Evolutionary conservation across 1,284 basidiomycete species (phyloP).

Genomic region (Uromyces viciae-fabae): DNA sequence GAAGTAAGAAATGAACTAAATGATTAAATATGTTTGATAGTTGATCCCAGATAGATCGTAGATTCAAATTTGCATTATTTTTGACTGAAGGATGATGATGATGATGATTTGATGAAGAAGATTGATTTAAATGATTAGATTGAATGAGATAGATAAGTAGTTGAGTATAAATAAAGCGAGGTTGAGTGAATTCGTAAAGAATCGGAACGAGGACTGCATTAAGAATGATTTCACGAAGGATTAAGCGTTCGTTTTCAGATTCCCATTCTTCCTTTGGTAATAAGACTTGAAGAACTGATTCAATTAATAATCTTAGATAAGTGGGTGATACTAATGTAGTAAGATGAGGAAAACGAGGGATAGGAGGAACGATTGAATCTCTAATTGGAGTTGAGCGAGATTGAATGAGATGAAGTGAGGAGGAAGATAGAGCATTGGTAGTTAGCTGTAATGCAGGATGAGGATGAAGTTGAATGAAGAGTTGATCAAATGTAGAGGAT

Average conservation of each 20-base stretch:
- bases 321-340: constrained; percentile 61
- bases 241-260: constrained; percentile 67
- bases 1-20: constrained; percentile 32
- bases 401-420: no score
- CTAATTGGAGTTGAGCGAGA: no score
- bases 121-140: constrained; percentile 17
- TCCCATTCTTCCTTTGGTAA: constrained; percentile 68
- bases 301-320: constrained; percentile 71
- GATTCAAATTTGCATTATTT: constrained; percentile 49
- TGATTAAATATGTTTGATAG: constrained; percentile 14
- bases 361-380: neutral
- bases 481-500: neutral
- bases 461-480: neutral
- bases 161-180: constrained; percentile 72
- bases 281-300: constrained; percentile 65
- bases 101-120: neutral
- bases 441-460: constrained; percentile 6
- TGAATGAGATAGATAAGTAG: constrained; percentile 59
- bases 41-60: constrained; percentile 46
- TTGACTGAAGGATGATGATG: neutral
- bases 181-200: constrained; percentile 67
- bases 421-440: no score
- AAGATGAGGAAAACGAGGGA: neutral
- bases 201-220: constrained; percentile 67
- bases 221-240: constrained; percentile 71